Percentiles rank a stretch among this genome's conserved stretches.
phyloP scores from a whole-genome alignment of 2,329 filamentous ascomycete genomes.

The Myriosclerotinia duriaeana region DNA sequence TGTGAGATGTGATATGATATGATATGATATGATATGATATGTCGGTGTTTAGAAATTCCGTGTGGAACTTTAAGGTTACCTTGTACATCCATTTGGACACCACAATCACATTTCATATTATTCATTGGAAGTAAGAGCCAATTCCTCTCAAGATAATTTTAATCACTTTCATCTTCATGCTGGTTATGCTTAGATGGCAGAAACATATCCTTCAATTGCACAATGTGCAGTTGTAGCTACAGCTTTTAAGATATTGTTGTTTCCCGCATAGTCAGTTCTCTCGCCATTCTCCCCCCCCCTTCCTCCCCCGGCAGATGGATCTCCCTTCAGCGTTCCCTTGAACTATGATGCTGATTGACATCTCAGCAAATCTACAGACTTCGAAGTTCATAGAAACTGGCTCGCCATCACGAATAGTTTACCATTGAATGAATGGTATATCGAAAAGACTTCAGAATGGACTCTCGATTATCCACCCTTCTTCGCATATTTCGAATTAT shows the following conservation, averaged over 20 bases:
- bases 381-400: constrained; percentile 99
- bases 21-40: background rate
- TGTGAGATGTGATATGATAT: background rate
- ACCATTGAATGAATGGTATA: constrained; percentile 88
- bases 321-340: background rate
- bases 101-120: constrained; percentile 2
- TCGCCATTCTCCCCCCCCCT: background rate
- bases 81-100: background rate
- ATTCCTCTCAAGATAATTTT: too few species aligned
- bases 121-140: background rate
- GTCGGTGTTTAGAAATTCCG: constrained; percentile 23
- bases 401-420: constrained; percentile 91
- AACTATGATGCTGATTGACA: constrained; percentile 29
- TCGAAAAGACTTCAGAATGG: constrained; percentile 98
- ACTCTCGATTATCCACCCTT: constrained; percentile 98
- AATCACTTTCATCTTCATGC: background rate
- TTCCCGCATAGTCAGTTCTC: constrained; percentile 85
- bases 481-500: constrained; percentile 96
- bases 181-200: constrained; percentile 60
- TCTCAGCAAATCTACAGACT: constrained; percentile 92
- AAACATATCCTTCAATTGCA: constrained; percentile 79
- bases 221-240: constrained; percentile 85
- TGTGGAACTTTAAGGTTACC: constrained; percentile 1
- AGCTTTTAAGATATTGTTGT: constrained; percentile 86
- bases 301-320: background rate